Evolutionary conservation across 495 filamentous ascomycete genomes (phyloP).

Genomic region (Annulohypoxylon bovei): DNA sequence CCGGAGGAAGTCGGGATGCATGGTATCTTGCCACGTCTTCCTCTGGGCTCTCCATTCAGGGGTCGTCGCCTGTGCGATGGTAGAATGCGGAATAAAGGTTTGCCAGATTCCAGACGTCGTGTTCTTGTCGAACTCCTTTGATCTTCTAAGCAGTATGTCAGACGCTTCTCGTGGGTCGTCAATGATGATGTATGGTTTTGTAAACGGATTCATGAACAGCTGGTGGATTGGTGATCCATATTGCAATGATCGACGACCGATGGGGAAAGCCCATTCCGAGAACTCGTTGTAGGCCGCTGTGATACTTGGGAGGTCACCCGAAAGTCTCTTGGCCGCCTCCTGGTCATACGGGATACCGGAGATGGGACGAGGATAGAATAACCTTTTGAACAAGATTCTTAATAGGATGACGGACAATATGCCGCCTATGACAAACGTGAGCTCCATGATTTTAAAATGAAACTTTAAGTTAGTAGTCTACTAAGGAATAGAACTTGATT

Average conservation of each 20-base stretch:
- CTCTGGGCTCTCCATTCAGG: conserved; percentile 46
- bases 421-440: neutral
- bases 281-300: conserved; percentile 31
- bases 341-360: conserved; percentile 52
- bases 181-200: conserved; percentile 40
- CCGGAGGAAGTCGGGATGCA: conserved; percentile 47
- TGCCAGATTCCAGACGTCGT: conserved; percentile 26
- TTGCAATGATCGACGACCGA: conserved; percentile 16
- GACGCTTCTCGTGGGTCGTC: conserved; percentile 47
- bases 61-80: conserved; percentile 41
- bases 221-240: conserved; percentile 44
- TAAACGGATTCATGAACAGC: conserved; percentile 36
- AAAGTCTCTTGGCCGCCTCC: conserved; percentile 38
- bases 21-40: conserved; percentile 47
- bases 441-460: neutral
- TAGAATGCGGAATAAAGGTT: conserved; percentile 41
- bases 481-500: neutral
- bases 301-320: conserved; percentile 47
- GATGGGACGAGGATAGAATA: conserved; percentile 43
- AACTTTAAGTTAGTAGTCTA: neutral
- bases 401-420: neutral
- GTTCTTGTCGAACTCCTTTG: conserved; percentile 47
- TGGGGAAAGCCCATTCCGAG: conserved; percentile 15
- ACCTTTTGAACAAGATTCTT: neutral
- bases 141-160: conserved; percentile 44